Conservation (phyloP, 768 basidiomycete genomes). For the Leccinum arenicola region DNA sequence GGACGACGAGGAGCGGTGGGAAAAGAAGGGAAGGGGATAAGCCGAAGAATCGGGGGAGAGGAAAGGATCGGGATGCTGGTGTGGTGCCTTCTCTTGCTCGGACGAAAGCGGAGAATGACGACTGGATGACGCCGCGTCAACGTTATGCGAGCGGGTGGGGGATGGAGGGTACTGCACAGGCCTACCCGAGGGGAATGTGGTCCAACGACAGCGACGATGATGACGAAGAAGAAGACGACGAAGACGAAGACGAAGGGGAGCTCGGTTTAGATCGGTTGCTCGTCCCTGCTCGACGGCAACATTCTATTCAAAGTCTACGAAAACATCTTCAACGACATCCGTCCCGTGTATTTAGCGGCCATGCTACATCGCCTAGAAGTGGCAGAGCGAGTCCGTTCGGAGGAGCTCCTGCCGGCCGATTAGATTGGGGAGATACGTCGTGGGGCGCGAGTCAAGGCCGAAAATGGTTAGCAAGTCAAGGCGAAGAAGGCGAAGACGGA, state of each 20-base stretch:
- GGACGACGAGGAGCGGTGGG: slow-evolving; percentile 15
- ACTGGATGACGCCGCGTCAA: slow-evolving; percentile 40
- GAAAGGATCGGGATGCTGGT: slow-evolving; percentile 31
- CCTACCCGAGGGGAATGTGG: slow-evolving; percentile 13
- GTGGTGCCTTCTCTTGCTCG: slow-evolving; percentile 61
- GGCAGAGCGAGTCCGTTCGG: slow-evolving; percentile 19
- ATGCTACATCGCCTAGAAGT: slow-evolving; percentile 16
- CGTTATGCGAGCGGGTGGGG: slow-evolving; percentile 35
- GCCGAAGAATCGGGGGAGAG: slow-evolving; percentile 21
- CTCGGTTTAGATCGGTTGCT: slow-evolving; percentile 65
- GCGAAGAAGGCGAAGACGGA: slow-evolving; percentile 29
- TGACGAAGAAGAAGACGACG: slow-evolving; percentile 36
- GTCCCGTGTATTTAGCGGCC: slow-evolving; percentile 10
- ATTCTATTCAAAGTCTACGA: slow-evolving; percentile 69
- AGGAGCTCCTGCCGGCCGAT: slow-evolving; percentile 3
- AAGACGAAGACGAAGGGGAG: slow-evolving; percentile 50
- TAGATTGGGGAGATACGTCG: slow-evolving; percentile 20
- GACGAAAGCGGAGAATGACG: slow-evolving; percentile 58
- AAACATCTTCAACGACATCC: slow-evolving; percentile 47
- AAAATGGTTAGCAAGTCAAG: slow-evolving; percentile 29
- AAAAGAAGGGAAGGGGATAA: slow-evolving; percentile 23
- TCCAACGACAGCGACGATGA: slow-evolving; percentile 31
- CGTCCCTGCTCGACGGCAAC: slow-evolving; percentile 67
- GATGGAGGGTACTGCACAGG: slow-evolving; percentile 20
- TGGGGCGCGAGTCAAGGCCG: slow-evolving; percentile 20